Conservation (phyloP, 352 stramenopile genomes). For the Paralagenidium karlingii region DNA sequence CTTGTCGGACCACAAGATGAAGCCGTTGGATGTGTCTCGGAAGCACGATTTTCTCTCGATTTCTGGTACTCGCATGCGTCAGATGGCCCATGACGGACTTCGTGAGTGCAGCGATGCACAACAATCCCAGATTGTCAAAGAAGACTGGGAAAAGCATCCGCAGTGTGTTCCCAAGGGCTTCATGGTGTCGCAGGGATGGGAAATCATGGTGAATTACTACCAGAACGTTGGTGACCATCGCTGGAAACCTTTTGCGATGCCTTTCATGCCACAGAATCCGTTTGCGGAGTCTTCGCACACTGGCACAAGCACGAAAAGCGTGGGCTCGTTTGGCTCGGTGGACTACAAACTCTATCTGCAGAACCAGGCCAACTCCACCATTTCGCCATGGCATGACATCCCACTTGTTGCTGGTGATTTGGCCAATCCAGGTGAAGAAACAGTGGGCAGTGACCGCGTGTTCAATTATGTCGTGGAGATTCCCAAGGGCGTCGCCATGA, state of each 20-base stretch:
- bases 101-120: slow-evolving; percentile 83
- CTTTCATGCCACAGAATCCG: slow-evolving; percentile 24
- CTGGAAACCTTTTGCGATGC: slow-evolving; percentile 69
- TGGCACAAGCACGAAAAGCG: slow-evolving; percentile 12
- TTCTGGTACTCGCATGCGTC: slow-evolving; percentile 94
- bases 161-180: slow-evolving; percentile 96
- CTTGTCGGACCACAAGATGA: slow-evolving; percentile 96
- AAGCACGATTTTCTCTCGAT: slow-evolving; percentile 97
- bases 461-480: slow-evolving; percentile 99
- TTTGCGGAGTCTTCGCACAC: background rate
- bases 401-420: slow-evolving; percentile 69
- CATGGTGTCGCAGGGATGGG: slow-evolving; percentile 97
- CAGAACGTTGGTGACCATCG: slow-evolving; percentile 86
- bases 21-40: slow-evolving; percentile 85
- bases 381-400: slow-evolving; percentile 98
- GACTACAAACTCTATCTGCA: slow-evolving; percentile 73
- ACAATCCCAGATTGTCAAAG: slow-evolving; percentile 42
- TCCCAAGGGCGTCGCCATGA: slow-evolving; percentile 93
- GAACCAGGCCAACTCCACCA: slow-evolving; percentile 48
- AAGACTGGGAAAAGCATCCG: slow-evolving; percentile 58
- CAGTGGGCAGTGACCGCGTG: too few species aligned
- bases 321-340: slow-evolving; percentile 53
- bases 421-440: slow-evolving; percentile 18
- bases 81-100: slow-evolving; percentile 91
- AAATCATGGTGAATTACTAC: slow-evolving; percentile 98